Conservation (phyloP, 1,139 yeast genomes). For the Taphrina wiesneri region DNA sequence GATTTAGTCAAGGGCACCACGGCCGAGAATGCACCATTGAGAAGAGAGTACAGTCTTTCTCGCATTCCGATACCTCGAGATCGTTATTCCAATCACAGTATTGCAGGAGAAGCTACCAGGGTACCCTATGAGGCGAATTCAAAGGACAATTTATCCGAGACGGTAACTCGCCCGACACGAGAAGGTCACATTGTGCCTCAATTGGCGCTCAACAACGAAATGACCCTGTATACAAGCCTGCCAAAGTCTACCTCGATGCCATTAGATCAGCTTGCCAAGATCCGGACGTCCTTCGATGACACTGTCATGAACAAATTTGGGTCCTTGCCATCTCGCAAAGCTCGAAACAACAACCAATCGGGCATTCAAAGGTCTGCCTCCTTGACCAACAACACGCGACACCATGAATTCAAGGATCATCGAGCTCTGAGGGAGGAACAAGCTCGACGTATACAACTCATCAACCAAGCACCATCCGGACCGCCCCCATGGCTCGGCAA, state of each 20-base stretch:
- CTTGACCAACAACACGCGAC: neutral
- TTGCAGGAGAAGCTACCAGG: constrained; percentile 5
- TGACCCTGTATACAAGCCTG: neutral
- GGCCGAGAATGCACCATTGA: neutral
- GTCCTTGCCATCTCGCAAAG: neutral
- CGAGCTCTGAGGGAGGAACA: constrained; percentile 13
- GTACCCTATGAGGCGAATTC: neutral
- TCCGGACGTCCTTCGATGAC: neutral
- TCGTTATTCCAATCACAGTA: neutral
- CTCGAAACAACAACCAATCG: neutral
- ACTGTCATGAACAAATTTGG: neutral
- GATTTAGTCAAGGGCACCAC: neutral
- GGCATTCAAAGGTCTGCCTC: neutral
- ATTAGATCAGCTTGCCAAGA: neutral
- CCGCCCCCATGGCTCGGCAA: constrained; percentile 33
- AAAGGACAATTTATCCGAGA: neutral
- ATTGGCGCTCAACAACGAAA: neutral
- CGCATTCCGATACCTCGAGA: neutral
- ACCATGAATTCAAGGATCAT: neutral
- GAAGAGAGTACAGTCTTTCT: neutral
- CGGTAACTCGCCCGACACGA: neutral
- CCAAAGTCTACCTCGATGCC: constrained; percentile 9
- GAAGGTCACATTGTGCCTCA: neutral
- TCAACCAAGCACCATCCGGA: constrained; percentile 32
- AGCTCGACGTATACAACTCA: constrained; percentile 24